Percentiles rank a stretch among this genome's conserved stretches.
Conservation (phyloP, 106 monocot species). For the Agapanthus africanus region DNA sequence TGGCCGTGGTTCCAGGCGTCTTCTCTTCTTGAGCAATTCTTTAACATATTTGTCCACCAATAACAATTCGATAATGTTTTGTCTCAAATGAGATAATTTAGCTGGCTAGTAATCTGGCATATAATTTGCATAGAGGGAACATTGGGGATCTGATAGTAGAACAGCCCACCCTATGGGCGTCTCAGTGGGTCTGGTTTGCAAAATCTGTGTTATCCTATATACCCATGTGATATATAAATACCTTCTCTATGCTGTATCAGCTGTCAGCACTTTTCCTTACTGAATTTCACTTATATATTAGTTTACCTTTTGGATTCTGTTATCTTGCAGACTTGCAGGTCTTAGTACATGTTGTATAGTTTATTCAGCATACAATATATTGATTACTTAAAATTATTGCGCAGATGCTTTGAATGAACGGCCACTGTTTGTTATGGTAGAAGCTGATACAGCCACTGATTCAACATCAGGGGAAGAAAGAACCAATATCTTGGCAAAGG, state of each 20-base stretch:
- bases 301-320: background rate
- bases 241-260: background rate
- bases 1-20: too few relatives aligned
- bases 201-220: too few relatives aligned
- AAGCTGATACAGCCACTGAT: slow-evolving; percentile 13
- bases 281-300: background rate
- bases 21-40: too few relatives aligned
- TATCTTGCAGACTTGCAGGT: too few relatives aligned
- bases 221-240: background rate
- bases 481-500: background rate
- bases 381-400: slow-evolving; percentile 11
- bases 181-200: too few relatives aligned
- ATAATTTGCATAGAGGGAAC: too few relatives aligned
- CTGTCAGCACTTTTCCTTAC: background rate
- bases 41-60: too few relatives aligned
- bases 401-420: slow-evolving; percentile 21
- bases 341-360: background rate
- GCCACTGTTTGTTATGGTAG: slow-evolving; percentile 4
- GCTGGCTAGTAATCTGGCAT: too few relatives aligned
- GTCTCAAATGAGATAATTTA: too few relatives aligned
- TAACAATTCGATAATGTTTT: too few relatives aligned
- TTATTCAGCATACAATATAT: background rate
- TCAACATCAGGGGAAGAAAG: slow-evolving; percentile 6
- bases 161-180: too few relatives aligned
- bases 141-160: too few relatives aligned